phyloP scores from a whole-genome alignment of 2,329 filamentous ascomycete genomes.

The Talaromyces marneffei region DNA sequence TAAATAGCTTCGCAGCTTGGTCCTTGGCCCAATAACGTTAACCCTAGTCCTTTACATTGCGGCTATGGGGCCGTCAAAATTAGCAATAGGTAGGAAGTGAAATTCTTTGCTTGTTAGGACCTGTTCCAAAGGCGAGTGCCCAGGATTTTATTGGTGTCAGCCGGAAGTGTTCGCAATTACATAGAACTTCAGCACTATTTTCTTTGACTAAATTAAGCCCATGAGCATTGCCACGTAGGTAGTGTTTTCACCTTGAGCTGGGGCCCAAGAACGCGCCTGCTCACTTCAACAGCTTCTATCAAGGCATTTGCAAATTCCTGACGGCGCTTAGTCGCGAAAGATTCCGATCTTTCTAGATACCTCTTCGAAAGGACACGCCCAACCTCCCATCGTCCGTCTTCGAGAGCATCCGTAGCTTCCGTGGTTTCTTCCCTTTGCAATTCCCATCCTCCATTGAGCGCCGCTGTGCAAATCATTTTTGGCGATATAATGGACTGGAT shows the following conservation, averaged over 20 bases:
- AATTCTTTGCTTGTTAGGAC: no score
- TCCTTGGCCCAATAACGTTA: no score
- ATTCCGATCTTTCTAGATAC: background rate
- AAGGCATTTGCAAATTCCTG: constrained; percentile 1
- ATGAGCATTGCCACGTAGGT: constrained; percentile 1
- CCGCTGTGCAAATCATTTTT: background rate
- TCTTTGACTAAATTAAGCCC: no score
- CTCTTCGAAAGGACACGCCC: background rate
- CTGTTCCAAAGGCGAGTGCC: no score
- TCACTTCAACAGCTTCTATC: constrained; percentile 2
- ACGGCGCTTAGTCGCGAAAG: background rate
- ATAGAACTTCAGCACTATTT: no score
- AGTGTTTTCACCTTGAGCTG: background rate
- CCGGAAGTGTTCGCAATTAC: no score
- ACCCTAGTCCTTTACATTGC: no score
- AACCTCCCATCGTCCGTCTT: constrained; percentile 5
- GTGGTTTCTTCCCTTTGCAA: background rate
- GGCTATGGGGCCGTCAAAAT: no score
- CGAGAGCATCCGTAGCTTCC: background rate
- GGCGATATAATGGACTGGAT: background rate
- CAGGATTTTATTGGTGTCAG: no score
- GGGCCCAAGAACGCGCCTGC: background rate
- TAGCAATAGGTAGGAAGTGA: no score
- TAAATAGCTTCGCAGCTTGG: no score
- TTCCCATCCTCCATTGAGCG: background rate